Evolutionary conservation across 2,329 filamentous ascomycete genomes (phyloP), one percentile per base, ranked within the genome.

Genomic region (Verticillium tricorpus): DNA sequence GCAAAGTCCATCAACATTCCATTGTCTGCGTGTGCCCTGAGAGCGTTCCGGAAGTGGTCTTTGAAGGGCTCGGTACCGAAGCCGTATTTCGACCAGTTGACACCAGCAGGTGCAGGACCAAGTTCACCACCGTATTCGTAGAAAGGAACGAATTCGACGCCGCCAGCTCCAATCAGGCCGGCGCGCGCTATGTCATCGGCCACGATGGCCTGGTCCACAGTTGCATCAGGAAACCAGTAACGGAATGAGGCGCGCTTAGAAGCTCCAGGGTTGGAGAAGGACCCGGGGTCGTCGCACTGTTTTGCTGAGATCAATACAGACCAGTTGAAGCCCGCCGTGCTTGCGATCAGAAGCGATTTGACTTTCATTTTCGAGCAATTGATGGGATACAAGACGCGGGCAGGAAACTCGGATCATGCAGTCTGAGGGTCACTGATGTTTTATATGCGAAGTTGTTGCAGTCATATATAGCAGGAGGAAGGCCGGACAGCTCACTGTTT

Each of bases 1-100:
- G 76, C 70, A 65, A 80, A 79, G 64, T 83, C 80, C 66, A 83
- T 73, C 4, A 76, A 60, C 11, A 82, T 57, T 0, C 69, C 75
- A 19, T 72, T 62, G 0, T 78, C 73, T 5, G 60, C 32, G 5
- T 61, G 59, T 1, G 62, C 55, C 5, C 61, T 40, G 1, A 62
- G 40, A 1, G 39, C 58, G 5, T 58, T 15, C 7, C 8, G 22
- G 6, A 63, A 39, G 5, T 72, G 9, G 6, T 63, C 60, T 25
- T 65, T 66, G 57, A 66, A 72, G 1, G 69, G 65, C 15, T 71
- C 64, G 3, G 69, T 74, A 25, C 77, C 77, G 69, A 77, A 80
- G 32, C 78, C 78, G 63, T 80, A 78, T 35, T 73, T 64, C 7
- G 62, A 64, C 72, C 72, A 73, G 62, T 72, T 67, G 0, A 66